A percentile compares a stretch with the other conserved stretches of the same genome.
These are phyloP conservation scores for Fusarium agapanthi DNA, from an alignment of 2,329 filamentous ascomycete genomes.

Conservation along the genomic window DNA sequence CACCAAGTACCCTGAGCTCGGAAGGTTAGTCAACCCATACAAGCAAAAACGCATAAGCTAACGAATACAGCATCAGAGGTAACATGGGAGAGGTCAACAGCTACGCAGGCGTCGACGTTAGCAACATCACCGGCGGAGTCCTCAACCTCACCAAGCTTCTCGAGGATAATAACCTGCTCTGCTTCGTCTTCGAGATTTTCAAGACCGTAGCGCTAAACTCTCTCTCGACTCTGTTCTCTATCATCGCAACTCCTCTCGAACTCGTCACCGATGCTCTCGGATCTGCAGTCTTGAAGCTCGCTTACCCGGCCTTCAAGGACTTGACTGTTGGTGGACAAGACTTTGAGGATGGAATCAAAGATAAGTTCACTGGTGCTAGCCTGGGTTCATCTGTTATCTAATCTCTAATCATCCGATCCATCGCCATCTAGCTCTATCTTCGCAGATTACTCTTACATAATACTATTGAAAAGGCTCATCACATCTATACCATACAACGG, in stretches of 20 bases:
- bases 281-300: not conserved
- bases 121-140: constrained; percentile 4
- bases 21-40: not conserved
- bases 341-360: not conserved
- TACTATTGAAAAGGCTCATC: constrained; percentile 36
- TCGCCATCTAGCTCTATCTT: not conserved
- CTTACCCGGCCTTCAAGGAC: constrained; percentile 14
- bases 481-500: constrained; percentile 33
- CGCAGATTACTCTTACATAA: not conserved
- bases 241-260: not conserved
- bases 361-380: constrained; percentile 7
- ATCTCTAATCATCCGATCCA: accelerated
- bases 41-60: not conserved
- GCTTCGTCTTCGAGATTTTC: constrained; percentile 17
- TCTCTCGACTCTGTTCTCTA: not conserved
- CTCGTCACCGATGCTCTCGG: not conserved
- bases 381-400: not conserved
- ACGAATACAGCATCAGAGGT: not conserved
- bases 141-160: constrained; percentile 11
- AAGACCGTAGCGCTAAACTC: constrained; percentile 9
- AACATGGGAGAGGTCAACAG: constrained; percentile 15
- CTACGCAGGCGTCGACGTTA: constrained; percentile 13
- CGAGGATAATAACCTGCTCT: constrained; percentile 11
- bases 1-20: constrained; percentile 12
- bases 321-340: not conserved